Percentiles rank a stretch among this genome's conserved stretches.
These are phyloP conservation scores for Tripterygium wilfordii DNA, from an alignment of 177 flowering plant species.

Conservation along the genomic window DNA sequence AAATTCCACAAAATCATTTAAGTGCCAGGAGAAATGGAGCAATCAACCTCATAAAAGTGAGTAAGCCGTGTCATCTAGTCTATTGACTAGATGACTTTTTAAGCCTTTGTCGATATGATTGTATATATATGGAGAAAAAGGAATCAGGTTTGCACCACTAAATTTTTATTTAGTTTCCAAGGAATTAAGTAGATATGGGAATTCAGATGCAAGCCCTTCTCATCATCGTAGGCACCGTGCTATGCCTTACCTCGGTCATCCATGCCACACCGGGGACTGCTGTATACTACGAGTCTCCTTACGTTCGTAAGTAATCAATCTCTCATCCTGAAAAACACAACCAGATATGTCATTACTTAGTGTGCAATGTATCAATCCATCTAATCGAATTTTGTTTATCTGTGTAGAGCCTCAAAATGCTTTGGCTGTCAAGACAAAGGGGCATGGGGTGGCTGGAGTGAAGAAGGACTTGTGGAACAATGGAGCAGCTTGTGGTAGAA, in stretches of 20 bases:
- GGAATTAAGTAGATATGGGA: not conserved
- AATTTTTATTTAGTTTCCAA: too few relatives aligned
- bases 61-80: too few relatives aligned
- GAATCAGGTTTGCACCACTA: too few relatives aligned
- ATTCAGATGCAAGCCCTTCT: not conserved
- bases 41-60: too few relatives aligned
- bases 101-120: too few relatives aligned
- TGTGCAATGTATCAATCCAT: not conserved
- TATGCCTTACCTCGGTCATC: conserved; percentile 2
- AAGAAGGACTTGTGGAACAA: conserved; percentile 7
- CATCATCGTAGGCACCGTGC: not conserved
- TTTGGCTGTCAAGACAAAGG: conserved; percentile 4
- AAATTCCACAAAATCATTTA: too few relatives aligned
- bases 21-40: too few relatives aligned
- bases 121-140: too few relatives aligned
- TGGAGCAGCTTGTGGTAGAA: conserved; percentile 14
- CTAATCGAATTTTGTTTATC: not conserved
- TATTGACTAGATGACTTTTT: too few relatives aligned
- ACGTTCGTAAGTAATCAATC: conserved; percentile 5
- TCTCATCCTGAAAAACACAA: not conserved
- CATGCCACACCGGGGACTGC: conserved; percentile 7
- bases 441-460: conserved; percentile 9
- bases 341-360: not conserved
- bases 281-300: conserved; percentile 2
- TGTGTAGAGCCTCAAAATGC: conserved; percentile 11